phyloP scores from a whole-genome alignment of 2,329 filamentous ascomycete genomes.

The Talaromyces funiculosus region DNA sequence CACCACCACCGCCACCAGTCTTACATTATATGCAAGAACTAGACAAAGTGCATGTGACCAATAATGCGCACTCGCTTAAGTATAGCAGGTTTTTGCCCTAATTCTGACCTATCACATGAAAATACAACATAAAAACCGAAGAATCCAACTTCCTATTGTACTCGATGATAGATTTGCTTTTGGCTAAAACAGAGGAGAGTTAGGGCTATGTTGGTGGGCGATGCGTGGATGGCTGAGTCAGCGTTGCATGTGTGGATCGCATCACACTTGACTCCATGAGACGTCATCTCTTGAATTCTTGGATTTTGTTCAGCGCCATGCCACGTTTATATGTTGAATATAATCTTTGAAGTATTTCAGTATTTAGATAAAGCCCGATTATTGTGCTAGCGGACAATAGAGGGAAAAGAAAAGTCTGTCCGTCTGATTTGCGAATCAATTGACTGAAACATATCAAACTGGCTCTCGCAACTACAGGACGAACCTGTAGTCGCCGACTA shows the following conservation, averaged over 20 bases:
- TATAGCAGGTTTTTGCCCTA: neutral
- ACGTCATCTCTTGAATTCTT: constrained; percentile 1
- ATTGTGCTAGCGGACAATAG: neutral
- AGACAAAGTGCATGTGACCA: neutral
- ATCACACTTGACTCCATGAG: neutral
- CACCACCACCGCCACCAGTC: neutral
- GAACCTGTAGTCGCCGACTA: constrained; percentile 8
- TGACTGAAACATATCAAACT: constrained; percentile 3
- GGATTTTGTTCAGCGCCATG: neutral
- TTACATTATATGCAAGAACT: neutral
- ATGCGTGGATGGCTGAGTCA: neutral
- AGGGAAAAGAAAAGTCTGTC: neutral
- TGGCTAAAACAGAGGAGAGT: neutral
- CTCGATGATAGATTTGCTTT: no score
- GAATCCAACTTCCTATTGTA: neutral
- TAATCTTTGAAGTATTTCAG: neutral
- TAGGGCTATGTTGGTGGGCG: neutral
- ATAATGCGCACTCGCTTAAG: neutral
- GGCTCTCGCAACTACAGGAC: constrained; percentile 4
- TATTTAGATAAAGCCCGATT: neutral
- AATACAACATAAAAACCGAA: neutral
- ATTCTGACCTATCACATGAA: neutral
- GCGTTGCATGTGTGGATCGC: neutral
- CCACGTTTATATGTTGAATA: neutral
- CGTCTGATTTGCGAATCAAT: neutral